Evolutionary conservation across 2,329 filamentous ascomycete genomes (phyloP).

Genomic region (Fusarium sarcochroum): DNA sequence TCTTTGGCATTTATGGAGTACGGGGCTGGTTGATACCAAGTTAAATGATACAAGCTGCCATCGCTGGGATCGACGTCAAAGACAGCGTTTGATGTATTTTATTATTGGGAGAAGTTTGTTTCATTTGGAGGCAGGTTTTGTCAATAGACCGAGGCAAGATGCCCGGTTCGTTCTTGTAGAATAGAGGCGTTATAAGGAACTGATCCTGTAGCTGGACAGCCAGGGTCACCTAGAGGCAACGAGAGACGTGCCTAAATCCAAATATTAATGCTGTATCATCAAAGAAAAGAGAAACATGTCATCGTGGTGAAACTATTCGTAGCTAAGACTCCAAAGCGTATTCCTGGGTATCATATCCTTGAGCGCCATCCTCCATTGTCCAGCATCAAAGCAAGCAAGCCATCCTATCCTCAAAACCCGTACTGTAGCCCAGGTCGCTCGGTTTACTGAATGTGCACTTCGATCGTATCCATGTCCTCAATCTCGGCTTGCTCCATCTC

Average conservation of each 20-base stretch:
- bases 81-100: slow-evolving; percentile 27
- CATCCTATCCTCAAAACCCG: slow-evolving; percentile 8
- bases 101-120: slow-evolving; percentile 15
- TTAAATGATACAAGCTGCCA: slow-evolving; percentile 17
- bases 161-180: slow-evolving; percentile 25
- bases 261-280: slow-evolving; percentile 22
- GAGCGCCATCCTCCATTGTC: slow-evolving; percentile 22
- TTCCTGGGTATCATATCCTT: slow-evolving; percentile 50
- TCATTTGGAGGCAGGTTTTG: slow-evolving; percentile 16
- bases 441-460: slow-evolving; percentile 67
- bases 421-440: neutral
- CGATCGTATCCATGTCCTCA: slow-evolving; percentile 80
- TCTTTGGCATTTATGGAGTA: slow-evolving; percentile 37
- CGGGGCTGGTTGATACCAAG: slow-evolving; percentile 30
- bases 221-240: slow-evolving; percentile 26
- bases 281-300: slow-evolving; percentile 2
- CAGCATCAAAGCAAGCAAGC: slow-evolving; percentile 1
- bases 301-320: neutral
- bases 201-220: slow-evolving; percentile 16
- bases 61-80: slow-evolving; percentile 14
- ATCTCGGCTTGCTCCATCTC: slow-evolving; percentile 78
- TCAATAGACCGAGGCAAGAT: slow-evolving; percentile 22
- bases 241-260: slow-evolving; percentile 12
- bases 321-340: slow-evolving; percentile 30
- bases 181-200: slow-evolving; percentile 36